Base-by-base conservation (phyloP, 306 rosid species). In the Begonia loranthoides region DNA sequence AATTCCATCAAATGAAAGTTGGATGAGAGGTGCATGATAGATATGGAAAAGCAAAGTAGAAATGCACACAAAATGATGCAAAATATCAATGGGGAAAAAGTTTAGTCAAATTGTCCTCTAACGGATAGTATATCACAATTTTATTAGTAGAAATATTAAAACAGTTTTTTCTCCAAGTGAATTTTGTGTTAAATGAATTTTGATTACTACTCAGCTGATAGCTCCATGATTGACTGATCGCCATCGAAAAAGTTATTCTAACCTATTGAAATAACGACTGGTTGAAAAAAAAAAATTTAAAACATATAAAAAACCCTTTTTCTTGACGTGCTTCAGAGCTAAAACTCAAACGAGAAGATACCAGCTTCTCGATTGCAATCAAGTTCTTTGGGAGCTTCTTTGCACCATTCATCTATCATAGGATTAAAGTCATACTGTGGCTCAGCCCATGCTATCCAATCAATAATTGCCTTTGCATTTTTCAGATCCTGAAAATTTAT, bases 381-480 rank as follows among this genome's bases (percentile, higher is more conserved):
- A 46, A 92, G 89, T 62, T 92, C 99, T 68, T 87, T 92, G 39
- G 99, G 99, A 72, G 88, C 94, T 78, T 92, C 99, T 79, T 72
- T 83, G 99, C 99, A 92, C 96, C 99, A 92, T 72, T 92, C 99
- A 73, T 92, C 88, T 58, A 92, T 92, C 79, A 92, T 83, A 43
- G 99, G 99, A 70, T 81, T 92, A 36, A 92, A 87, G 72, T 92
- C 68, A 52, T 83, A 80, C 48, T 87, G 96, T 15, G 99, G 99
- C 61, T 92, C 96, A 1, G 89, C 96, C 99, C 99, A 92, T 47
- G 93, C 96, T 81, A 87, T 79, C 99, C 99, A 92, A 73, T 92
- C 99, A 59, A 75, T 76, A 61, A 92, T 71, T 58, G 93, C 54
- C 79, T 92, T 92, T 0, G 99, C 96, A 83, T 79, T 92, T 75